Evolutionary conservation across 345 rosid species (phyloP).

Genomic region (Nasturtium officinale): DNA sequence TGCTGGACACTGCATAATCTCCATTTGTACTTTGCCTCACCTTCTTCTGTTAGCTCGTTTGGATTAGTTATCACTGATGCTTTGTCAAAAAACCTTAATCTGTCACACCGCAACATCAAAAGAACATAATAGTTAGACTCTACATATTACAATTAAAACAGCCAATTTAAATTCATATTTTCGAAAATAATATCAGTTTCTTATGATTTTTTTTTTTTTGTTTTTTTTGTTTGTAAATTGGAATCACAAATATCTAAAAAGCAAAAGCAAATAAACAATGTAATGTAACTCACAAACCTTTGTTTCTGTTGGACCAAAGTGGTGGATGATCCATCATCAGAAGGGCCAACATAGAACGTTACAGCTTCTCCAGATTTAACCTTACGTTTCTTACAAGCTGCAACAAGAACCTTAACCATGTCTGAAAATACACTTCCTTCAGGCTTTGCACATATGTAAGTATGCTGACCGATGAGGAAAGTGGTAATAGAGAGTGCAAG

Average conservation of each 20-base stretch:
- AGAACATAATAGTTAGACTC: conserved; percentile 31
- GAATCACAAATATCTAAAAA: too few relatives aligned
- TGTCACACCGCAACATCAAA: conserved; percentile 28
- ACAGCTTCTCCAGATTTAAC: conserved; percentile 21
- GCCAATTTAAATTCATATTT: too few relatives aligned
- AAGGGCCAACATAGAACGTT: conserved; percentile 33
- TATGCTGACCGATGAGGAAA: conserved; percentile 59
- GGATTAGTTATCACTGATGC: conserved; percentile 53
- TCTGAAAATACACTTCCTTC: conserved; percentile 61
- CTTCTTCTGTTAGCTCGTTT: conserved; percentile 52
- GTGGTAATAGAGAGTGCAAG: conserved; percentile 49
- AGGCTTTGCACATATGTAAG: conserved; percentile 53
- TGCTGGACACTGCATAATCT: conserved; percentile 62
- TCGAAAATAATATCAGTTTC: too few relatives aligned
- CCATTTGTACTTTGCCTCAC: conserved; percentile 55
- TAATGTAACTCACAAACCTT: conserved; percentile 19
- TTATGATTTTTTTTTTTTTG: too few relatives aligned
- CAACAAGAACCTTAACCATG: conserved; percentile 54
- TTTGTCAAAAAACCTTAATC: conserved; percentile 58
- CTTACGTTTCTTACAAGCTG: conserved; percentile 52
- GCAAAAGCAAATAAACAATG: neutral
- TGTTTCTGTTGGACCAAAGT: conserved; percentile 25
- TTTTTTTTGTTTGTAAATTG: too few relatives aligned
- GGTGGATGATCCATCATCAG: conserved; percentile 30
- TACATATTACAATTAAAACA: neutral